Base-by-base conservation (phyloP, 345 rosid genomes). In the Ceriops zippeliana region DNA sequence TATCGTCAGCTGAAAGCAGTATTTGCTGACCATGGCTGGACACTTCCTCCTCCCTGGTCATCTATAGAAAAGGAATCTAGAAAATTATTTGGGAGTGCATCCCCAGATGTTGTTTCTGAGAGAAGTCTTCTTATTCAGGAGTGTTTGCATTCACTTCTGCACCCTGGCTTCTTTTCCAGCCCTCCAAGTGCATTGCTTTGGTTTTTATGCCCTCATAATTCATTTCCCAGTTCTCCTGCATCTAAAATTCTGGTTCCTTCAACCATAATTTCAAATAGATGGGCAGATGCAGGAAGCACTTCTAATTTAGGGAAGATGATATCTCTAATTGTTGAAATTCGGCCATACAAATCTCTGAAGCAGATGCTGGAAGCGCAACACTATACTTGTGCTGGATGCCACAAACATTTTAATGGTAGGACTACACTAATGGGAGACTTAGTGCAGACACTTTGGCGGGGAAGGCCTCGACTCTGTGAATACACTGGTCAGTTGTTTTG, bases 351-450 rank as follows among this genome's bases (percentile, higher is more conserved):
- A 84, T 79, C 96, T 69, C 68, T 75, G 58, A 90, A 88, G 68
- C 93, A 91, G 76, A 71, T 88, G 80, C 72, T 95, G 65, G 99
- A 95, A 86, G 79, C 83, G 1, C 99, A 95, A 68, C 90, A 88
- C 83, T 86, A 95, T 78, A 83, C 82, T 65, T 95, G 99, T 68
- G 92, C 97, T 61, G 98, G 96, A 70, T 95, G 99, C 82, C 90
- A 84, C 82, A 87, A 63, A 77, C 89, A 87, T 81, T 91, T 95
- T 79, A 90, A 88, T 81, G 90, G 81, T 73, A 89, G 89, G 63
- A 80, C 79, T 69, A 91, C 90, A 77, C 77, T 91, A 51, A 81
- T 91, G 76, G 75, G 32, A 67, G 96, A 91, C 76, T 81, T 93
- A 72, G 88, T 84, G 51, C 87, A 85, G 76, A 82, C 89, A 52